phyloP scores from a whole-genome alignment of 148 eudicot genomes.

The Cornus kousa region DNA sequence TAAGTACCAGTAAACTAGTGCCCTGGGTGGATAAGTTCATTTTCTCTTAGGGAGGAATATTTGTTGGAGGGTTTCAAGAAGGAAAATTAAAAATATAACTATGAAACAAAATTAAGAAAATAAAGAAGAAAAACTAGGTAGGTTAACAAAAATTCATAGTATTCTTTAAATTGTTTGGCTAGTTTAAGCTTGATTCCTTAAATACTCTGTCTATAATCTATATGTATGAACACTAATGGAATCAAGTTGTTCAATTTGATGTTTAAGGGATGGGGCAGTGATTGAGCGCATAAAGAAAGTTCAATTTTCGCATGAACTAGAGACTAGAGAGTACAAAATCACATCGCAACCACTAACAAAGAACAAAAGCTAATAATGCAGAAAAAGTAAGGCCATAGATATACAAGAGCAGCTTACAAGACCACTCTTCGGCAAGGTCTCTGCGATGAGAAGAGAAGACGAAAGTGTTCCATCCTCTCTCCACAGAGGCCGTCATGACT shows the following conservation, averaged over 20 bases:
- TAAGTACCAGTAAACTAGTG: too few relatives aligned
- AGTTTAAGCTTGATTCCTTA: neutral
- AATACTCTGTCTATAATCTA: neutral
- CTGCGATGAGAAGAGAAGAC: constrained; percentile 44
- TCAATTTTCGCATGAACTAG: neutral
- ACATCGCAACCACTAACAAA: neutral
- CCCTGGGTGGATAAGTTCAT: neutral
- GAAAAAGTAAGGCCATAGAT: neutral
- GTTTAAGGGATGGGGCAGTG: neutral
- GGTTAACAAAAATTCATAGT: neutral
- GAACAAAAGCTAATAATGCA: neutral
- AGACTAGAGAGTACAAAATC: neutral
- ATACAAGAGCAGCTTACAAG: constrained; percentile 38
- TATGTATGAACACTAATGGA: neutral
- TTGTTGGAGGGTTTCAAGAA: neutral
- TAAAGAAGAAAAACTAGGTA: neutral
- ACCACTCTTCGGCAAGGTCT: constrained; percentile 64
- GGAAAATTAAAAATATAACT: too few relatives aligned
- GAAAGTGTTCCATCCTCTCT: constrained; percentile 89
- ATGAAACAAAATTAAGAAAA: too few relatives aligned
- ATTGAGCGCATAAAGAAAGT: neutral
- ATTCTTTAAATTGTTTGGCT: neutral
- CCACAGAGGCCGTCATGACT: constrained; percentile 88
- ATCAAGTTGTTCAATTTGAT: neutral
- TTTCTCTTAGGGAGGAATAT: too few relatives aligned